Conservation (phyloP, 768 basidiomycete species). For the Dioszegia hungarica region DNA sequence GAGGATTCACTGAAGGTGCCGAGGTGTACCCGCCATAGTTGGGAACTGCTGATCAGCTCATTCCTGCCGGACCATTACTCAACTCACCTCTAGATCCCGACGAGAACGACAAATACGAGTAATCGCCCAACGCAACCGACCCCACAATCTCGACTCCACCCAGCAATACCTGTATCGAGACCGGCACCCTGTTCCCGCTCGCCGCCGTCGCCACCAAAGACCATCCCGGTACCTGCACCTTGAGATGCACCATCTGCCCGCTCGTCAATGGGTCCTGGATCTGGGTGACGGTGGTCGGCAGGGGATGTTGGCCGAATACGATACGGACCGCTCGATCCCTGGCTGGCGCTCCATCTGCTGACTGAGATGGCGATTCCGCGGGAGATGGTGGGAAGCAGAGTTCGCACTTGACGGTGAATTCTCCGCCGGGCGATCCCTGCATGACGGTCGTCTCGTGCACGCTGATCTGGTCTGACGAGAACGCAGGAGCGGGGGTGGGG, state of each 20-base stretch:
- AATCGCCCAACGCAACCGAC: slow-evolving; percentile 26
- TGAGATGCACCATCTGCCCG: slow-evolving; percentile 49
- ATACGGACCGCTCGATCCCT: slow-evolving; percentile 64
- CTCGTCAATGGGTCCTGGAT: slow-evolving; percentile 58
- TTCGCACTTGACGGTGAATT: slow-evolving; percentile 62
- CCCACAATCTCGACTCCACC: slow-evolving; percentile 27
- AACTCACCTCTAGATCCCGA: slow-evolving; percentile 19
- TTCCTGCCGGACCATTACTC: not conserved
- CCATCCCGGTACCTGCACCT: slow-evolving; percentile 25
- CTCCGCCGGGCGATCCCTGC: slow-evolving; percentile 62
- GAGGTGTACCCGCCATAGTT: not conserved
- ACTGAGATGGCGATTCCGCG: slow-evolving; percentile 59
- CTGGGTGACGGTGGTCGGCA: slow-evolving; percentile 63
- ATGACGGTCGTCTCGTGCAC: slow-evolving; percentile 62
- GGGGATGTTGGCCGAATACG: slow-evolving; percentile 65
- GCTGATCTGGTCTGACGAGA: slow-evolving; percentile 6
- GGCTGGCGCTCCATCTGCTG: slow-evolving; percentile 60
- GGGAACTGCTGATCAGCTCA: not conserved
- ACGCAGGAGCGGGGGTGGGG: not conserved
- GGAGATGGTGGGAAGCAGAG: slow-evolving; percentile 54
- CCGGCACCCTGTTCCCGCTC: slow-evolving; percentile 23
- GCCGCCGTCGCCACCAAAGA: slow-evolving; percentile 52
- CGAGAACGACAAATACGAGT: slow-evolving; percentile 18
- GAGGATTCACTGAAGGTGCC: slow-evolving; percentile 13
- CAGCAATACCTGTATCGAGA: slow-evolving; percentile 34